These are phyloP conservation scores for Daldinia sp. DNA, from an alignment of 2,329 filamentous ascomycete genomes.

Conservation along the genomic window DNA sequence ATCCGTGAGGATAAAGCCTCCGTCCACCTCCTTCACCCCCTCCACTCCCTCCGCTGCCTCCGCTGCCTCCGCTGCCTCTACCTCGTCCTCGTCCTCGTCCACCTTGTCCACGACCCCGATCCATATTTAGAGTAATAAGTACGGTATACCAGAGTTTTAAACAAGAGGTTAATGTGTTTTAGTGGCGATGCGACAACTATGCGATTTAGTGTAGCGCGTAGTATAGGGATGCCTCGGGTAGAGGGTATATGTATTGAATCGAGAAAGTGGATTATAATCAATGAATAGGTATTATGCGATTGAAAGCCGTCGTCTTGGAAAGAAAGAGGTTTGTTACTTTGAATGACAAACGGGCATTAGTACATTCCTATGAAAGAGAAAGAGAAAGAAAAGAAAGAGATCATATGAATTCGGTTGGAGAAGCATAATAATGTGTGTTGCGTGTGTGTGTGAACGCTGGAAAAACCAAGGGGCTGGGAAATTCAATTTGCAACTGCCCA, in stretches of 20 bases:
- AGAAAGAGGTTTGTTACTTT: constrained; percentile 8
- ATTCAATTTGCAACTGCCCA: constrained; percentile 20
- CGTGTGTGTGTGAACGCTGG: constrained; percentile 22
- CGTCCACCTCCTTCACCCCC: too few species aligned
- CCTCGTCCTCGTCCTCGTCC: constrained; percentile 25
- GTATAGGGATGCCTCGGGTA: not conserved
- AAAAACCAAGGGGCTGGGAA: constrained; percentile 45
- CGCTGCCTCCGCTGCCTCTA: constrained; percentile 33
- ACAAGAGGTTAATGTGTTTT: not conserved
- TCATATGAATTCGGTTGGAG: constrained; percentile 21
- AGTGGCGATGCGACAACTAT: constrained; percentile 1
- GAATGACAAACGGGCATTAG: constrained; percentile 20
- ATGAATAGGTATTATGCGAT: constrained; percentile 21
- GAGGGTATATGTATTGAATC: not conserved
- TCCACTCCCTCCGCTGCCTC: not conserved
- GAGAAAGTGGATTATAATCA: not conserved
- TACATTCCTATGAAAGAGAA: constrained; percentile 36
- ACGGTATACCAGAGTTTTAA: not conserved
- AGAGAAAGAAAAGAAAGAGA: constrained; percentile 24
- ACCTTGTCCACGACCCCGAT: constrained; percentile 23
- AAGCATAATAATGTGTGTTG: constrained; percentile 34
- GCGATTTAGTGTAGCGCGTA: constrained; percentile 5
- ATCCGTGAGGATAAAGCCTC: too few species aligned
- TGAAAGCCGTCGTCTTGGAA: constrained; percentile 16
- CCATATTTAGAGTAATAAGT: constrained; percentile 21